Percentiles rank a stretch among this genome's conserved stretches.
Evolutionary conservation across 306 rosid genomes (phyloP).

Genomic region (Crataegus laevigata): DNA sequence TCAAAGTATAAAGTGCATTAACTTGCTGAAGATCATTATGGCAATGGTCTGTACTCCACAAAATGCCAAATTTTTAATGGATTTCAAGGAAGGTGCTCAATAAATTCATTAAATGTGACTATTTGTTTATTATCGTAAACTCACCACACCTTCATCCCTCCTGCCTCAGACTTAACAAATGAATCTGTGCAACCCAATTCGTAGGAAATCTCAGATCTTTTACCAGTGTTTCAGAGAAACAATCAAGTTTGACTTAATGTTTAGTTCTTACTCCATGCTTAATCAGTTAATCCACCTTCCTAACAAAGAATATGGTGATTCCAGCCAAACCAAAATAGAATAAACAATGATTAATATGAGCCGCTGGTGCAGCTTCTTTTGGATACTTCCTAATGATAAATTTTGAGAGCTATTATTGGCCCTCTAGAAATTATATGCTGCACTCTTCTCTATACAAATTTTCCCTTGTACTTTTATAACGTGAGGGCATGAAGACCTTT

Average conservation of each 20-base stretch:
- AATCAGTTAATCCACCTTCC: neutral
- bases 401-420: neutral
- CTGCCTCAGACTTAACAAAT: neutral
- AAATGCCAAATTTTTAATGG: neutral
- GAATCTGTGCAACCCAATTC: neutral
- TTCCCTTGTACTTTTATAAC: neutral
- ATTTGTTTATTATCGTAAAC: neutral
- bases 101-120: neutral
- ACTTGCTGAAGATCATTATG: neutral
- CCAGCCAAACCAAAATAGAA: neutral
- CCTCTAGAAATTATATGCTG: neutral
- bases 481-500: neutral
- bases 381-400: neutral
- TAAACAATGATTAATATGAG: neutral
- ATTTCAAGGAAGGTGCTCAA: neutral
- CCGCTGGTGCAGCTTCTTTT: neutral
- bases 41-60: neutral
- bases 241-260: neutral
- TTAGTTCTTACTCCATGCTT: neutral
- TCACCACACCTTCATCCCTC: neutral
- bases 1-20: neutral
- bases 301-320: neutral
- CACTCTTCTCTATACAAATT: neutral
- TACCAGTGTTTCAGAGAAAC: neutral
- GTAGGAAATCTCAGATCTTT: neutral